A percentile compares a stretch with the other conserved stretches of the same genome.
These are phyloP conservation scores for Blastobotrys ciferrii DNA, from an alignment of 1,139 yeast genomes.

Conservation along the genomic window DNA sequence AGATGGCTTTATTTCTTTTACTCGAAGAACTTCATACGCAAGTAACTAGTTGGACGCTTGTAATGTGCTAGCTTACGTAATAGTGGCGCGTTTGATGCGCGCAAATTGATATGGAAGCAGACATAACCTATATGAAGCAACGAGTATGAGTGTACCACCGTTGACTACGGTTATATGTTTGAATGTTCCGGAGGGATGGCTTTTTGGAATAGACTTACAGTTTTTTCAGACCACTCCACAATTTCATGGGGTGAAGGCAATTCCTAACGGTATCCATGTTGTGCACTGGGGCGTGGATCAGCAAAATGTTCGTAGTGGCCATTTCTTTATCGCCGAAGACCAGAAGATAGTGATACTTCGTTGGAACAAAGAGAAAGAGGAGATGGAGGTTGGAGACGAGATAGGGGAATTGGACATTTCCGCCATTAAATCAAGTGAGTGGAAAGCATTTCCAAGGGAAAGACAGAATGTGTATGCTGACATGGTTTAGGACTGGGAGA, in stretches of 20 bases:
- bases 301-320: constrained; percentile 33
- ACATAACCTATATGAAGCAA: neutral
- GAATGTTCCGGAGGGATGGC: constrained; percentile 34
- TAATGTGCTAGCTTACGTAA: no score
- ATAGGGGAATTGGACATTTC: constrained; percentile 35
- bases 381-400: constrained; percentile 28
- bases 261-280: constrained; percentile 41
- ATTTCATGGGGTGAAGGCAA: constrained; percentile 40
- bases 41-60: no score
- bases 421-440: constrained; percentile 13
- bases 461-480: constrained; percentile 7
- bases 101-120: no score
- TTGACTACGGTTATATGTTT: constrained; percentile 32
- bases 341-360: constrained; percentile 26
- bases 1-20: no score
- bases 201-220: constrained; percentile 41
- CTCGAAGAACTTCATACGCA: no score
- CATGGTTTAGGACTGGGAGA: constrained; percentile 26
- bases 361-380: constrained; percentile 35
- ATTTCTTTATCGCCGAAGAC: constrained; percentile 31
- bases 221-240: constrained; percentile 39
- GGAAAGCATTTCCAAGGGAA: neutral
- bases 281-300: constrained; percentile 40
- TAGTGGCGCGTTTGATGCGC: no score
- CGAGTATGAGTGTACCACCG: constrained; percentile 28